Evolutionary conservation across 2,329 filamentous ascomycete species (phyloP).

Genomic region (Leptosphaerulina australis): DNA sequence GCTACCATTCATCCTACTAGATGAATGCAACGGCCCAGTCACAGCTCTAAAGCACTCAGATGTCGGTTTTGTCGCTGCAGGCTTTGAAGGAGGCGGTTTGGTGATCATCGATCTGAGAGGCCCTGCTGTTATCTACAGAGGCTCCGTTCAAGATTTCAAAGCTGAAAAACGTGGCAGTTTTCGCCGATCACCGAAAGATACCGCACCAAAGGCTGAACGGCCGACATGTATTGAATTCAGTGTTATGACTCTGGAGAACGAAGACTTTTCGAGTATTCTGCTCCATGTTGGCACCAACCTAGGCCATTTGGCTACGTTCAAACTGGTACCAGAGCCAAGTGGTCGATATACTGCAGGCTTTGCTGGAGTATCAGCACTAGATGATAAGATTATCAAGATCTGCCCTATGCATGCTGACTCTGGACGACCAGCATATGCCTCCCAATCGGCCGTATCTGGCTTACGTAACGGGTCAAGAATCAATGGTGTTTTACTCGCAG

Average conservation of each 20-base stretch:
- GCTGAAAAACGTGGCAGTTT: constrained; percentile 79
- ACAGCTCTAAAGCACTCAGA: constrained; percentile 84
- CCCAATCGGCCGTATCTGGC: constrained; percentile 74
- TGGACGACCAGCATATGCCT: constrained; percentile 77
- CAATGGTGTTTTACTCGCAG: constrained; percentile 80
- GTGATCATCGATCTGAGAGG: constrained; percentile 87
- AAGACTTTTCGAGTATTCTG: constrained; percentile 91
- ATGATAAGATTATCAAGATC: constrained; percentile 74
- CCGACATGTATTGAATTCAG: constrained; percentile 86
- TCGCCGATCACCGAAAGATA: constrained; percentile 58
- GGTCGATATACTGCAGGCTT: constrained; percentile 74
- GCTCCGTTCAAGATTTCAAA: constrained; percentile 76
- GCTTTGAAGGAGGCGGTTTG: constrained; percentile 81
- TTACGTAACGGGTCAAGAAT: constrained; percentile 75
- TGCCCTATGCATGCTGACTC: constrained; percentile 79
- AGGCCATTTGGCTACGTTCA: constrained; percentile 87
- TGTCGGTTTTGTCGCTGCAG: constrained; percentile 87
- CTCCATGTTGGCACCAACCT: constrained; percentile 88
- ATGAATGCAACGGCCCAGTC: constrained; percentile 82
- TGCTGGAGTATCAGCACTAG: constrained; percentile 70
- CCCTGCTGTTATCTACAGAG: constrained; percentile 80
- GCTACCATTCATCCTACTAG: constrained; percentile 78
- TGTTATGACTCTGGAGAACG: constrained; percentile 86
- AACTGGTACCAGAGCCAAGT: constrained; percentile 75
- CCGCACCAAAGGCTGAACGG: constrained; percentile 67